These are phyloP conservation scores for Yarrowia deformans DNA, from an alignment of 805 yeast species.

Conservation along the genomic window DNA sequence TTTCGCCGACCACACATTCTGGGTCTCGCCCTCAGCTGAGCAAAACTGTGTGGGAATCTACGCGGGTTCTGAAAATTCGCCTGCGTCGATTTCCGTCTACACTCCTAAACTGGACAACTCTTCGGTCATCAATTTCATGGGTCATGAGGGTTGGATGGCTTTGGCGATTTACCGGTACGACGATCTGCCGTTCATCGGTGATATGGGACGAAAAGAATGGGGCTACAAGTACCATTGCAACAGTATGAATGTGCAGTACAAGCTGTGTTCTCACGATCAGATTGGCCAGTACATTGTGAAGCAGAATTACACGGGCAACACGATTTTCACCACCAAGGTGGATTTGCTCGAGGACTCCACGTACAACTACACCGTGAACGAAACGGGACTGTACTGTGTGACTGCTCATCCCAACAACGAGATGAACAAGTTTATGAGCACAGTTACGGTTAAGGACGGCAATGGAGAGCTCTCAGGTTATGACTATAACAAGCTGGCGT, in stretches of 20 bases:
- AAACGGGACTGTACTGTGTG: conserved; percentile 27
- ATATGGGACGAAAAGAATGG: conserved; percentile 21
- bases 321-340: conserved; percentile 33
- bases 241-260: conserved; percentile 31
- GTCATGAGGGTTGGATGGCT: conserved; percentile 38
- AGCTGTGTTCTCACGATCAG: conserved; percentile 23
- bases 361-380: background rate
- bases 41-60: conserved; percentile 30
- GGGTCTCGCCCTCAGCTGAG: conserved; percentile 4
- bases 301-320: conserved; percentile 5
- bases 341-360: conserved; percentile 2
- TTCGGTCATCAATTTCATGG: conserved; percentile 26
- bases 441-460: background rate
- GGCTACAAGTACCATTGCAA: conserved; percentile 37
- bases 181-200: conserved; percentile 12
- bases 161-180: conserved; percentile 30
- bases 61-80: background rate
- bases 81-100: background rate
- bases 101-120: conserved; percentile 11
- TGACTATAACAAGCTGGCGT: conserved; percentile 14
- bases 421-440: conserved; percentile 10
- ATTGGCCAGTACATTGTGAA: conserved; percentile 35
- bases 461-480: conserved; percentile 19
- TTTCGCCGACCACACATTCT: background rate
- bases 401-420: conserved; percentile 32